Evolutionary conservation across 2,329 filamentous ascomycete genomes (phyloP).

Genomic region (Fusarium nurragi): DNA sequence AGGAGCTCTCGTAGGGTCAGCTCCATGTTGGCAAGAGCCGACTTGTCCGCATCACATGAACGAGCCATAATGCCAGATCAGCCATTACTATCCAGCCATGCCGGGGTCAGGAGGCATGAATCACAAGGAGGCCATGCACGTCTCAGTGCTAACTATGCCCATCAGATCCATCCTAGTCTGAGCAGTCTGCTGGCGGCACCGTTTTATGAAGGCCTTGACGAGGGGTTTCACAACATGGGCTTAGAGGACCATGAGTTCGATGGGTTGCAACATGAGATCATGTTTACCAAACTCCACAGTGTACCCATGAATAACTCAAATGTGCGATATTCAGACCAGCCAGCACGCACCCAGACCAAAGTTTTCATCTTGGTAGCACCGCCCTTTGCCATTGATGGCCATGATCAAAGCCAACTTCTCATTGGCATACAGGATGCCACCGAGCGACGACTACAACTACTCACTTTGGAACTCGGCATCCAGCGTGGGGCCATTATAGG

Average conservation of each 20-base stretch:
- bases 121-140: conserved; percentile 67
- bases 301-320: conserved; percentile 70
- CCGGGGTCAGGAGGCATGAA: conserved; percentile 70
- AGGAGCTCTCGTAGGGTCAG: conserved; percentile 82
- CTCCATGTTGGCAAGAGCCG: conserved; percentile 86
- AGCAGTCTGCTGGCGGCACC: conserved; percentile 74
- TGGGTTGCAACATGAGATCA: conserved; percentile 75
- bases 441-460: conserved; percentile 72
- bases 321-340: conserved; percentile 66
- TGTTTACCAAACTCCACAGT: conserved; percentile 75
- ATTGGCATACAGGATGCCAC: conserved; percentile 76
- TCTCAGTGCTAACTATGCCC: conserved; percentile 55
- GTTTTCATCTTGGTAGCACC: conserved; percentile 75
- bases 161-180: conserved; percentile 60
- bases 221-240: conserved; percentile 77
- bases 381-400: conserved; percentile 62
- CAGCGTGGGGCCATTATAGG: conserved; percentile 46
- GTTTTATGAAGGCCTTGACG: conserved; percentile 75
- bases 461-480: conserved; percentile 68
- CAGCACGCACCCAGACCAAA: conserved; percentile 64
- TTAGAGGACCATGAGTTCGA: conserved; percentile 77
- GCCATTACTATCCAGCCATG: conserved; percentile 52
- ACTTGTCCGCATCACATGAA: conserved; percentile 86
- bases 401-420: conserved; percentile 64
- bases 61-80: conserved; percentile 81